phyloP scores from a whole-genome alignment of 108 stramenopile genomes.

The Cyclotella distinguenda region DNA sequence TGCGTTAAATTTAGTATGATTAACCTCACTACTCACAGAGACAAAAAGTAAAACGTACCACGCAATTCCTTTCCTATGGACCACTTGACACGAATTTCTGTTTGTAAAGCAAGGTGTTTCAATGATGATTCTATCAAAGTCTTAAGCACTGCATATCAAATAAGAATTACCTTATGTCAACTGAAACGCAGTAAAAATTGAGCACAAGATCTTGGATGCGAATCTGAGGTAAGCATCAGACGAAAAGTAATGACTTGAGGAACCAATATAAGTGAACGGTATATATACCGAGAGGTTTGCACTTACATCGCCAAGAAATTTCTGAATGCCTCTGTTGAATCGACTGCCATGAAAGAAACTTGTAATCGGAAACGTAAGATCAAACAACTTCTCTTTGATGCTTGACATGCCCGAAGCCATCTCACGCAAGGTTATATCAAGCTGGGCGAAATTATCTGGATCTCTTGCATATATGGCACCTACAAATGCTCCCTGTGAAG shows the following conservation, averaged over 20 bases:
- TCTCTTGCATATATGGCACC: conserved; percentile 27
- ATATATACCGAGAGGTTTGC: too few species aligned
- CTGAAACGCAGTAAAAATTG: conserved; percentile 59
- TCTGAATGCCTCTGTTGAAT: conserved; percentile 53
- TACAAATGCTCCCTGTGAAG: conserved; percentile 58
- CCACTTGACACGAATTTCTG: conserved; percentile 6
- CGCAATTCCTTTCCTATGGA: conserved; percentile 10
- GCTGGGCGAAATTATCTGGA: conserved; percentile 48
- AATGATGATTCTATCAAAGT: not conserved
- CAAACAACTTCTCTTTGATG: conserved; percentile 48
- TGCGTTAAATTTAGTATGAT: too few species aligned
- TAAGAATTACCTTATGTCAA: conserved; percentile 41
- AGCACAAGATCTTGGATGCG: conserved; percentile 64
- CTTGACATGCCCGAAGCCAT: conserved; percentile 51
- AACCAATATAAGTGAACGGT: too few species aligned
- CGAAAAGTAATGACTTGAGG: not conserved
- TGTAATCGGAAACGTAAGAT: conserved; percentile 57
- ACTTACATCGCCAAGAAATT: conserved; percentile 35
- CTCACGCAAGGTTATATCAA: conserved; percentile 19
- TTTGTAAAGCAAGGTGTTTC: too few species aligned
- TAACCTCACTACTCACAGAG: too few species aligned
- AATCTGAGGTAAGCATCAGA: not conserved
- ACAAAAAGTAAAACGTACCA: too few species aligned
- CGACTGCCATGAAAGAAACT: conserved; percentile 22
- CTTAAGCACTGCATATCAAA: too few species aligned